Evolutionary conservation across 441 rosid genomes (phyloP), one percentile per base, ranked within the genome.

Genomic region (Croton setiger): DNA sequence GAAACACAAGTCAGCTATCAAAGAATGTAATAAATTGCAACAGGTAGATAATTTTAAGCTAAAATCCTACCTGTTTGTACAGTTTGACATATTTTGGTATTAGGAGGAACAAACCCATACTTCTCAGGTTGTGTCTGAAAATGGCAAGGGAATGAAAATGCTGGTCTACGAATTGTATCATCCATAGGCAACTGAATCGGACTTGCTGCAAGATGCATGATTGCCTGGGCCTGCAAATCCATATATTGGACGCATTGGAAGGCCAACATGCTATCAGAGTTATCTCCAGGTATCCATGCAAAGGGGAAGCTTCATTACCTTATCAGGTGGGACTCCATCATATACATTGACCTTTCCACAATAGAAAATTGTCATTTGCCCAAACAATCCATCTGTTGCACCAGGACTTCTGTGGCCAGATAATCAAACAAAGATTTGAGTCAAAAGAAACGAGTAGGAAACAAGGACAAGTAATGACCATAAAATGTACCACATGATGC

Each of bases 331-430:
- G 72, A 94, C 87, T 65, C 85, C 90, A 72, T 92, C 92, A 71
- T 87, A 94, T 49, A 90, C 98, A 72, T 88, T 90, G 75, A 94
- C 92, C 87, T 92, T 90, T 23, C 98, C 98, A 56, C 92, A 75
- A 77, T 94, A 94, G 83, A 94, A 90, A 76, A 94, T 92, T 8
- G 98, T 87, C 98, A 94, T 90, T 80, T 94, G 98, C 72, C 84
- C 93, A 62, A 63, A 70, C 15, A 39, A 27, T 60, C 79, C 82
- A 75, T 68, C 83, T 55, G 80, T 55, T 69, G 81, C 88, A 73
- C 72, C 79, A 1, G 78, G 78, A 71, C 83, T 74, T 76, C 98
- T 86, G 84, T 57, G 48, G 68, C 76, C 76, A 70, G 31, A 27
- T 27, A 27, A 27, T 0, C 65, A 74, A 60, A 59, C 31, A 72